phyloP scores from a whole-genome alignment of 1,284 basidiomycete species.

The Ceratobasidium sp. region DNA sequence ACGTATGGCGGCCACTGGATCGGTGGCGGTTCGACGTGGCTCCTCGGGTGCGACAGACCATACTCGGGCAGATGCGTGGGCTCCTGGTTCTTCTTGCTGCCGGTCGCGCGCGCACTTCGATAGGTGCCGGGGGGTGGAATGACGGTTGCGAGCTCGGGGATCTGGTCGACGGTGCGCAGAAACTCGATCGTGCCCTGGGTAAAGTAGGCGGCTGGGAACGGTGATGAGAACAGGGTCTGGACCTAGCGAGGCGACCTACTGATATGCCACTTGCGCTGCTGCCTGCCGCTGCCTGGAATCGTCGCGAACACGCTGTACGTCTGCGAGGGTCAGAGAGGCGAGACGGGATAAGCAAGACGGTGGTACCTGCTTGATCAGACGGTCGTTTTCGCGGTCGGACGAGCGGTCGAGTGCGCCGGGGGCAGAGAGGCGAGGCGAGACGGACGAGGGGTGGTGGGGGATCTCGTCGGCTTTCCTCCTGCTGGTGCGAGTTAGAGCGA shows the following conservation, averaged over 20 bases:
- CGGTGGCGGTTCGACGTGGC: conserved; percentile 23
- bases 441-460: conserved; percentile 19
- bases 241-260: conserved; percentile 37
- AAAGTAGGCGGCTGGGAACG: conserved; percentile 44
- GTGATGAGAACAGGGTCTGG: conserved; percentile 22
- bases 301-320: conserved; percentile 49
- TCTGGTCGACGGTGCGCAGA: conserved; percentile 43
- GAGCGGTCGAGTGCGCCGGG: conserved; percentile 41
- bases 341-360: background rate
- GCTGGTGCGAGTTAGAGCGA: conserved; percentile 34
- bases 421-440: conserved; percentile 30
- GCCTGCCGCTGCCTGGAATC: conserved; percentile 37
- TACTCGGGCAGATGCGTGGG: conserved; percentile 17
- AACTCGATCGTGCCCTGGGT: conserved; percentile 44
- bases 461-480: conserved; percentile 41
- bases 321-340: conserved; percentile 10
- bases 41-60: background rate
- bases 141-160: conserved; percentile 40
- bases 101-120: conserved; percentile 41
- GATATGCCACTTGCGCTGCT: conserved; percentile 49
- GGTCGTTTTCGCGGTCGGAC: conserved; percentile 45
- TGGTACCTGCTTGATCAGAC: conserved; percentile 47
- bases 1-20: conserved; percentile 29
- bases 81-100: conserved; percentile 43
- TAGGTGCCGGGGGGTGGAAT: conserved; percentile 36